Conservation (phyloP, 345 rosid species). For the Citrus australasica region DNA sequence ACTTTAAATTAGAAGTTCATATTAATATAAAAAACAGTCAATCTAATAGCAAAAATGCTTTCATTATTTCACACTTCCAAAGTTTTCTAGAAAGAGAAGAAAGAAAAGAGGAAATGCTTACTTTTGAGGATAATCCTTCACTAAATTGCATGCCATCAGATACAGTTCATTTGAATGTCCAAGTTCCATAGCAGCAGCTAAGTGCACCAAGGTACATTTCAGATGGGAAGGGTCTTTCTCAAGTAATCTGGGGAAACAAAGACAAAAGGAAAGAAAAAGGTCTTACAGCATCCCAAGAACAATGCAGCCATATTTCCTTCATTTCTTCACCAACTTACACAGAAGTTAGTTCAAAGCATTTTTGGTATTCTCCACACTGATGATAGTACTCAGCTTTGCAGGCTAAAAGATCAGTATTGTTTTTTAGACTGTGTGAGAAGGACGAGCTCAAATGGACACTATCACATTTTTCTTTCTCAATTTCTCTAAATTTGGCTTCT, state of each 20-base stretch:
- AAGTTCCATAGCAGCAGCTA: slow-evolving; percentile 95
- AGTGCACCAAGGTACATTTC: slow-evolving; percentile 81
- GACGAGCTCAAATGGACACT: slow-evolving; percentile 43
- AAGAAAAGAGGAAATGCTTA: slow-evolving; percentile 34
- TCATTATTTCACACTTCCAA: neutral
- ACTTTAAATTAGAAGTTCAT: neutral
- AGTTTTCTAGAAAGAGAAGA: neutral
- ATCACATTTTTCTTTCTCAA: slow-evolving; percentile 70
- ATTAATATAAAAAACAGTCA: neutral
- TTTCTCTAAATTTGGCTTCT: slow-evolving; percentile 79
- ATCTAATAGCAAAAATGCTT: neutral
- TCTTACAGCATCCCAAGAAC: slow-evolving; percentile 13
- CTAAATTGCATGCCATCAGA: slow-evolving; percentile 91
- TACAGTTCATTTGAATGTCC: slow-evolving; percentile 97
- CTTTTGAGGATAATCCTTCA: slow-evolving; percentile 95
- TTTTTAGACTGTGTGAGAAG: slow-evolving; percentile 49
- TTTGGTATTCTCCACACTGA: slow-evolving; percentile 93
- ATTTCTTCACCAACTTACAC: slow-evolving; percentile 45
- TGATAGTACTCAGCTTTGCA: slow-evolving; percentile 98
- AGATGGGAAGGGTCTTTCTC: slow-evolving; percentile 97
- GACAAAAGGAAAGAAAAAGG: slow-evolving; percentile 12
- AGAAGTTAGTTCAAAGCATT: slow-evolving; percentile 88
- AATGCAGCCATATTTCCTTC: slow-evolving; percentile 10
- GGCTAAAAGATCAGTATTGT: slow-evolving; percentile 79
- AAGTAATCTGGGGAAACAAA: slow-evolving; percentile 51